Base-by-base conservation (phyloP, 208 protist genomes). In the Acanthamoeba triangularis region DNA sequence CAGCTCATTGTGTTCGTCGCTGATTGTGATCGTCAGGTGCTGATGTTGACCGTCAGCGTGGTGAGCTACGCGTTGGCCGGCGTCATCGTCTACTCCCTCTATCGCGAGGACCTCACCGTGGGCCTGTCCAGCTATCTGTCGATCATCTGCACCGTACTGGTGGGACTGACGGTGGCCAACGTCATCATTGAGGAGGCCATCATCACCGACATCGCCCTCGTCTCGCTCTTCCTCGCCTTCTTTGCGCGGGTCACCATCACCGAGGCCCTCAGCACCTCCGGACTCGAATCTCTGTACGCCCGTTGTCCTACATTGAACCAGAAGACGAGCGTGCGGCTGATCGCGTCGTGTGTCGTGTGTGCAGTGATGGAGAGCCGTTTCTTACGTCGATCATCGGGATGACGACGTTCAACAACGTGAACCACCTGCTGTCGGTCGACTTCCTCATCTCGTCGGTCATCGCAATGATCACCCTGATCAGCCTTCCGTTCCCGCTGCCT, bases 141-240 rank as follows among this genome's bases (percentile, higher is more conserved):
- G 30, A 56, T 93, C 35, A 23, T 93, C 2, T 93, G 87, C 61
- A 93, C 87, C 59, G 87, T 93, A 3, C 41, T 93, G 35, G 61
- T 93, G 10, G 87, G 59, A 0, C 59, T 93, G 33, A 93, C 87
- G 28, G 61, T 93, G 59, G 65, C 65, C 35, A 93, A 93, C 61
- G 65, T 93, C 23, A 49, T 74, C 37, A 76, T 93, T 20, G 87
- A 93, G 61, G 87, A 93, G 35, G 87, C 61, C 35, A 56, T 74
- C 37, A 93, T 93, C 37, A 78, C 87, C 20, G 87, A 93, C 87
- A 56, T 76, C 23, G 87, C 87, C 10, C 16, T 93, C 11, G 33
- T 93, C 18, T 93, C 87, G 7, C 87, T 93, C 87, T 93, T 74
- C 65, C 56, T 93, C 30, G 47, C 35, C 37, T 76, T 74, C 87